Evolutionary conservation across 225 moss, liverwort and hornwort species (phyloP).

Genomic region (Marchantia polymorpha): DNA sequence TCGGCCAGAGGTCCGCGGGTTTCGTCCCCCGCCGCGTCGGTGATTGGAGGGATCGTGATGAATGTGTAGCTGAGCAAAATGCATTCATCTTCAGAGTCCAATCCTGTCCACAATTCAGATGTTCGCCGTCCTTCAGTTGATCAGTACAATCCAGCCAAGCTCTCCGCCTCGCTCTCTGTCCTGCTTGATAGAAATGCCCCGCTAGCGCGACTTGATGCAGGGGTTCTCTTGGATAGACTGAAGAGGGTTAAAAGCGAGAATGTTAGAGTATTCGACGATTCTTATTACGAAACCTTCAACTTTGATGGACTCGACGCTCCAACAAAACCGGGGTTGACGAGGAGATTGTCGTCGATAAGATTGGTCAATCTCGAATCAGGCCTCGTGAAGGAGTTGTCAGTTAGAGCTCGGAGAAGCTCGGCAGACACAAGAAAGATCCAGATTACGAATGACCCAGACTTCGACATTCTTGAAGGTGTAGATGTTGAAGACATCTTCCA

Average conservation of each 20-base stretch:
- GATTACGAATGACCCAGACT: constrained; percentile 12
- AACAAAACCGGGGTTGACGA: constrained; percentile 10
- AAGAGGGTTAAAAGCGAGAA: constrained; percentile 3
- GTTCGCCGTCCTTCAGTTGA: constrained; percentile 15
- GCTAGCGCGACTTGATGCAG: constrained; percentile 8
- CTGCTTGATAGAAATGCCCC: constrained; percentile 12
- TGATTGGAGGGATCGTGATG: background rate
- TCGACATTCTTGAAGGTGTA: constrained; percentile 15
- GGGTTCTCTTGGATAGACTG: constrained; percentile 8
- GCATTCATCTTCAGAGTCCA: background rate
- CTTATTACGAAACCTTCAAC: constrained; percentile 11
- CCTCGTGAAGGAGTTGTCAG: constrained; percentile 41
- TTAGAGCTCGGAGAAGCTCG: constrained; percentile 18
- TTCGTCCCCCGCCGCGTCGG: background rate
- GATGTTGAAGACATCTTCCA: constrained; percentile 32
- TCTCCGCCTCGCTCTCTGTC: constrained; percentile 21
- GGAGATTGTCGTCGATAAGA: constrained; percentile 24
- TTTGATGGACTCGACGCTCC: background rate
- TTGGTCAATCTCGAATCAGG: constrained; percentile 44
- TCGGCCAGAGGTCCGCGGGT: background rate
- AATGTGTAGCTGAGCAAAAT: constrained; percentile 16
- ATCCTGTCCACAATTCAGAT: constrained; percentile 5
- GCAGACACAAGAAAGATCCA: background rate
- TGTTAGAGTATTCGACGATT: constrained; percentile 7
- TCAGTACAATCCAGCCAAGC: constrained; percentile 10